Base-by-base conservation (phyloP, 805 yeast species). In the Wickerhamiella brachini region DNA sequence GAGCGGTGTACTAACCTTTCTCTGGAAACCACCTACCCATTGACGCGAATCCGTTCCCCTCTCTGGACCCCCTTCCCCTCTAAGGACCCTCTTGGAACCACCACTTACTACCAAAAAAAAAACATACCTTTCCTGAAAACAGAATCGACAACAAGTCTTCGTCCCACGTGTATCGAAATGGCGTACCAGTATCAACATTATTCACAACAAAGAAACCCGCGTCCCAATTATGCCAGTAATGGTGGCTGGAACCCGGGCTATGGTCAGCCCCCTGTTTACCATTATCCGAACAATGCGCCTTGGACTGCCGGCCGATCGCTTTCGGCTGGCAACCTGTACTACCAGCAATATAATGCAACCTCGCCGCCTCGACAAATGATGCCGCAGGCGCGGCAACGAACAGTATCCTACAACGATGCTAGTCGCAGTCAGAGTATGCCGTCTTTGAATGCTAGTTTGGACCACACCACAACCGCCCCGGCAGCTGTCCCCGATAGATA, bases 401-500 rank as follows among this genome's bases (percentile, higher is more conserved):
- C 49, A 6, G 49, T 47, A 5, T 47, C 49, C 5, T n/a, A 38
- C 9, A 34, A 13, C 23, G 49, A 47, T 10, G 18, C 46, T 2
- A 8, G 13, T 10, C 29, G 46, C 5, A 44, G 31, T 20, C 12
- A 15, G 34, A 22, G 29, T 15, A 44, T 44, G 23, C 46, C 46
- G 6, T 7, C 34, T 5, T 6, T 26, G 24, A 20, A 15, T n/a
- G n/a, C 38, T 18, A 29, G 8, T 3, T 17, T 24, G 47, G 21
- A 17, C 46, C 34, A 4, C 9, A 5, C 23, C 5, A 8, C 8
- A 24, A 24, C 26, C n/a, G n/a, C n/a, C n/a, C n/a, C n/a, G 17
- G 47, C 22, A 17, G 49, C 48, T n/a, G 49, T 52, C 2, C 55
- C 55, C 18, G 53, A 47, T 17, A 46, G 56, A 17, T 53, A 53